Evolutionary conservation across 1,139 yeast genomes (phyloP), one percentile per base, ranked within the genome.

Genomic region (Geotrichum fermentans): DNA sequence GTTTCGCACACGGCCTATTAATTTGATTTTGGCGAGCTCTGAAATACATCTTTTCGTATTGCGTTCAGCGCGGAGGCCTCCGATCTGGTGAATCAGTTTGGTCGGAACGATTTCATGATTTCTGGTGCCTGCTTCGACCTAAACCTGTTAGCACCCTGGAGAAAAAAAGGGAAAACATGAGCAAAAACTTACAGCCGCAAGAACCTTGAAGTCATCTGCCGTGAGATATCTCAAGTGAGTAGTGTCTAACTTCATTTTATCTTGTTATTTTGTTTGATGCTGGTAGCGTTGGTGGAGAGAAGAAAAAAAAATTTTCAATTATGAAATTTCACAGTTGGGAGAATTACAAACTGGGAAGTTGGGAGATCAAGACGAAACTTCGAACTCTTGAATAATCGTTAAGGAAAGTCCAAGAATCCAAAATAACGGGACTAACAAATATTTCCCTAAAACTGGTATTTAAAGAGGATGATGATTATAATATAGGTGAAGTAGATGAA

Each of bases 81-180:
- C 86, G 36, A 89, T 70, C 53, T 84, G 83, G 55, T 82, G 85
- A 53, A 92, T 89, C 71, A 92, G 70, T 43, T 77, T 75, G 0
- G 96, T 87, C 14, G 99, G 98, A 16, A 94, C 97, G 52, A 94
- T 79, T 64, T 92, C 97, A 67, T 94, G 98, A 66, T 86, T 89
- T 57, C 87, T 77, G 1, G 97, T 83, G 7, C 97, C 98, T 67
- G 79, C 74, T 65, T 92, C 98, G 7, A 70, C 62, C 53, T 58
- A 33, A 10, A 4, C 30, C 4, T 14, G 29, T 24, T 13, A 14
- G 8, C 20, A 13, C 14, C 33, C 8, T 13, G 4, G 13, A 24
- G 29, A 38, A n/a, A 24, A 35, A 16, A 7, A 7, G 13, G 24
- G 39, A 4, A 20, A 4, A 2, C n/a, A 21, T 26, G 28, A 28